Percentiles rank a stretch among this genome's conserved stretches.
phyloP scores from a whole-genome alignment of 305 asterid genomes.

The Fraxinus floribunda region DNA sequence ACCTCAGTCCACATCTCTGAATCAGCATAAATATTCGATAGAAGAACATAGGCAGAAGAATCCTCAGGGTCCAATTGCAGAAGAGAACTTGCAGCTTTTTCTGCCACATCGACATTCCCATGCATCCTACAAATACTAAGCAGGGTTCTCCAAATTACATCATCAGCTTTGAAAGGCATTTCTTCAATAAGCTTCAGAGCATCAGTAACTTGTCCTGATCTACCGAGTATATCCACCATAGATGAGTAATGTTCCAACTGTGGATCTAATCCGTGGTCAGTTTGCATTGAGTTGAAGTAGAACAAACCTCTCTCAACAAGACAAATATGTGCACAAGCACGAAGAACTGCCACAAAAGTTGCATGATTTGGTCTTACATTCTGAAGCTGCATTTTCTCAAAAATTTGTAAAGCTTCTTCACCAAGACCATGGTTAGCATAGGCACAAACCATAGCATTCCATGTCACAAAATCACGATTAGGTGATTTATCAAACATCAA shows the following conservation, averaged over 20 bases:
- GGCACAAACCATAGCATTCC: constrained; percentile 88
- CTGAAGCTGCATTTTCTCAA: constrained; percentile 54
- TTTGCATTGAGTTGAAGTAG: constrained; percentile 63
- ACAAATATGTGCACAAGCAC: constrained; percentile 89
- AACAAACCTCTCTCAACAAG: constrained; percentile 58
- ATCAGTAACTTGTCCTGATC: constrained; percentile 51
- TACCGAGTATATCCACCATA: constrained; percentile 81
- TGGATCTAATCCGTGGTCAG: constrained; percentile 56
- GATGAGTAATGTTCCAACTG: constrained; percentile 83
- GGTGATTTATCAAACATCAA: constrained; percentile 65
- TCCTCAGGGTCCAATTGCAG: constrained; percentile 69
- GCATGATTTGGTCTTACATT: constrained; percentile 69
- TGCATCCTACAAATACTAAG: constrained; percentile 77
- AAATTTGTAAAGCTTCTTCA: constrained; percentile 57
- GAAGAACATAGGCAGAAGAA: constrained; percentile 67
- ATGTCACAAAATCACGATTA: constrained; percentile 68
- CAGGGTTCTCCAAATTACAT: constrained; percentile 88
- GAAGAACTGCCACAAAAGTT: constrained; percentile 86
- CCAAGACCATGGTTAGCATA: constrained; percentile 82
- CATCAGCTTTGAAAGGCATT: constrained; percentile 86
- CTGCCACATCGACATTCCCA: constrained; percentile 84
- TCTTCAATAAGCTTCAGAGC: constrained; percentile 70
- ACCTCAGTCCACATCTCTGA: constrained; percentile 85
- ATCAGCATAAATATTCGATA: constrained; percentile 77
- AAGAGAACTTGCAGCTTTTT: constrained; percentile 63